Conservation (phyloP, 2,329 filamentous ascomycete species). For the Xenosphaeropsis pyriputrescens region DNA sequence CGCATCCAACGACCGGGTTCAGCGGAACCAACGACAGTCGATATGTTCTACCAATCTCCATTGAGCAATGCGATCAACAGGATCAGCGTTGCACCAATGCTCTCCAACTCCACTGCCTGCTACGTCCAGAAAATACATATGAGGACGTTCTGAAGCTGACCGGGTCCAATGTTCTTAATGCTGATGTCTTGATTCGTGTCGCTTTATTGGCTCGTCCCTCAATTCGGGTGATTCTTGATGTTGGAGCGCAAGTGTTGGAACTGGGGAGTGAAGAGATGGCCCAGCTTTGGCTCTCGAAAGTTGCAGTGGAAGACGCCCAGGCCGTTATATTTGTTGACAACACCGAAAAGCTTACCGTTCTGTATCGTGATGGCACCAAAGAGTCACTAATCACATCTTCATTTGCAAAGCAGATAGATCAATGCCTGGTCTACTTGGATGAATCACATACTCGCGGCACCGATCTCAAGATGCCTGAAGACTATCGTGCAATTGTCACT, state of each 20-base stretch:
- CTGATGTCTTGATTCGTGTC: constrained; percentile 31
- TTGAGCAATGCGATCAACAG: constrained; percentile 38
- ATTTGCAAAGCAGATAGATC: constrained; percentile 36
- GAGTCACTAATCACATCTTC: constrained; percentile 42
- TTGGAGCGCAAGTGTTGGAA: constrained; percentile 57
- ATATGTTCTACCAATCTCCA: constrained; percentile 37
- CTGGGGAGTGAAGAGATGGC: constrained; percentile 40
- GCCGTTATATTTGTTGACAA: constrained; percentile 43
- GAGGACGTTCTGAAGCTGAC: constrained; percentile 23
- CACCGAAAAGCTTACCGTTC: constrained; percentile 35
- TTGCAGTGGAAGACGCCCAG: constrained; percentile 14
- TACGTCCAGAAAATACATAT: constrained; percentile 35
- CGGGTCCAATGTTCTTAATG: too few species aligned
- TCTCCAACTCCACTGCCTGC: constrained; percentile 41
- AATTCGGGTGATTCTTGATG: constrained; percentile 50
- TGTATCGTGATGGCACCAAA: constrained; percentile 29
- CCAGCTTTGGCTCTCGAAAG: constrained; percentile 31
- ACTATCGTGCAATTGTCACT: constrained; percentile 51
- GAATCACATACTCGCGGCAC: constrained; percentile 57
- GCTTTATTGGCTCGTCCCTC: constrained; percentile 18
- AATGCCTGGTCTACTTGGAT: constrained; percentile 54
- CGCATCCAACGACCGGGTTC: constrained; percentile 44
- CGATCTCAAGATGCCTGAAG: constrained; percentile 43
- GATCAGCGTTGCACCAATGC: constrained; percentile 52
- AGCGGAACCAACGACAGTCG: constrained; percentile 54